Evolutionary conservation across 1,284 basidiomycete species (phyloP), one percentile per base, ranked within the genome.

Genomic region (Mycena sp.): DNA sequence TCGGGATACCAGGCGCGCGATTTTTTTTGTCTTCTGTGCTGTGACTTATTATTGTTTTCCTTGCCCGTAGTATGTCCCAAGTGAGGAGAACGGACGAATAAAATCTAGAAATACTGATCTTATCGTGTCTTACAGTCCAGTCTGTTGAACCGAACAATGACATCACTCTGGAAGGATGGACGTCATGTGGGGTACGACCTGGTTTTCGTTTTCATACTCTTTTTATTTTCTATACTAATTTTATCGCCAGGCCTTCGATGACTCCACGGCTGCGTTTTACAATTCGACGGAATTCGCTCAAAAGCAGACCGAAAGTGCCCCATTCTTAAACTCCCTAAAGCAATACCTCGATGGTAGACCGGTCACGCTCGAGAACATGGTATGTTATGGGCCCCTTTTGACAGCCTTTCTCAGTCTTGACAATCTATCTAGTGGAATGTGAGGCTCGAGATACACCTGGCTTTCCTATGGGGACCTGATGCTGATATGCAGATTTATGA

Each of bases 1-100:
- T 79, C 79, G 21, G 93, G 93, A 4, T 95, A 95, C 76, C 91
- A 79, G 80, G 87, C 86, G 60, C 28, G 79, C 69, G 37, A 17
- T 10, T 23, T 41, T 43, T 14, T 25, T 38, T 29, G 6, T 12
- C 40, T 25, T 26, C n/a, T 46, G 11, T 30, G n/a, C 17, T 23
- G 3, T 49, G n/a, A 40, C 30, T 30, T 58, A 49, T 58, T 32
- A 26, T 51, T 46, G 16, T 25, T 32, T 25, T 21, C 35, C 28
- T 41, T n/a, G n/a, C 29, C n/a, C 9, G n/a, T 60, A 86, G 79
- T 89, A 88, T 67, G 73, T 92, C 50, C 85, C 88, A 9, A 85
- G 89, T 89, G 69, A 71, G 86, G 28, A 16, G 17, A 71, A 79
- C 54, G 75, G 78, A 61, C 9, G 38, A 28, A 14, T 32, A 17